These are phyloP conservation scores for Mortierella sp. DNA, from an alignment of 371 early-diverging fungal genomes.

Conservation along the genomic window DNA sequence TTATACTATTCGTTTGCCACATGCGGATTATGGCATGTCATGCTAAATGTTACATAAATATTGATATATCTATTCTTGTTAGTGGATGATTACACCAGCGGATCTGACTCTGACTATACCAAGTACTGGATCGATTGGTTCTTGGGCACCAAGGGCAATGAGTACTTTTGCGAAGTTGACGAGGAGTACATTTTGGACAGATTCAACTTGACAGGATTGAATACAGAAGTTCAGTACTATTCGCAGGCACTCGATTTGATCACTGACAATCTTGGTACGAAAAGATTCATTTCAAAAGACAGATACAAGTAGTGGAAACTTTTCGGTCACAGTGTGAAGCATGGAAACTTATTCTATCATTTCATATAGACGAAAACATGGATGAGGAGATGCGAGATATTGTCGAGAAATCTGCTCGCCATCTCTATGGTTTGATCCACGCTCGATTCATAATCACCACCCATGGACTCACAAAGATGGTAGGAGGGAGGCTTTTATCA, in stretches of 20 bases:
- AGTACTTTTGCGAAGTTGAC: conserved; percentile 95
- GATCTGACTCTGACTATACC: conserved; percentile 73
- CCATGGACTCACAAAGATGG: conserved; percentile 90
- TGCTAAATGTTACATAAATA: neutral
- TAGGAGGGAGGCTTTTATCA: conserved; percentile 56
- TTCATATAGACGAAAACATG: conserved; percentile 69
- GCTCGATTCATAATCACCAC: conserved; percentile 93
- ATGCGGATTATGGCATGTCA: neutral
- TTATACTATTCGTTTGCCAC: neutral
- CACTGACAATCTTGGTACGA: conserved; percentile 79
- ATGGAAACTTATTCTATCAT: neutral
- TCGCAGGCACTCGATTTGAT: conserved; percentile 93
- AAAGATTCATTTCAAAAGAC: neutral
- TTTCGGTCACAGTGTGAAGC: neutral
- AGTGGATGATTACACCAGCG: conserved; percentile 75
- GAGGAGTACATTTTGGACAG: conserved; percentile 96
- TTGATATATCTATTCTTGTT: neutral
- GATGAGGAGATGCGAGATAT: conserved; percentile 78
- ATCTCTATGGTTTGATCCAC: conserved; percentile 94
- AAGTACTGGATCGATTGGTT: conserved; percentile 92
- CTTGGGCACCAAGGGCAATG: conserved; percentile 85
- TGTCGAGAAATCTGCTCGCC: conserved; percentile 84
- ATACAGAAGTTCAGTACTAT: conserved; percentile 80
- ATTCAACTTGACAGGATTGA: conserved; percentile 96
- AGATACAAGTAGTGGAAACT: neutral